Evolutionary conservation across 306 rosid genomes (phyloP).

Genomic region (Canavalia ensiformis): DNA sequence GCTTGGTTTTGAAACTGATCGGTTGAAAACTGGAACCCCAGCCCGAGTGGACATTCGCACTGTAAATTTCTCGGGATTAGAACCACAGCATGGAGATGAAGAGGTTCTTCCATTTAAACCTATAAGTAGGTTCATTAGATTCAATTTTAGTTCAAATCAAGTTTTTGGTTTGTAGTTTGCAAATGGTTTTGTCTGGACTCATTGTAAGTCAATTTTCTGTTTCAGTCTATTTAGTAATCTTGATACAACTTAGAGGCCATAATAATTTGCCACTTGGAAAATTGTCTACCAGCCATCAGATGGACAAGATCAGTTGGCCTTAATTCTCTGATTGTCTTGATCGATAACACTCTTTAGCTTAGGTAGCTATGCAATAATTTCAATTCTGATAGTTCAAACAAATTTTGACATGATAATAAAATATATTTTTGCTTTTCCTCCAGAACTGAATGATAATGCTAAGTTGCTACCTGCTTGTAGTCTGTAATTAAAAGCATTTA

Average conservation of each 20-base stretch:
- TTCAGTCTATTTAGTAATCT: slow-evolving; percentile 37
- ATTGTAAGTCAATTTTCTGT: slow-evolving; percentile 16
- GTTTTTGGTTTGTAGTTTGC: slow-evolving; percentile 48
- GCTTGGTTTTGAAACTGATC: slow-evolving; percentile 92
- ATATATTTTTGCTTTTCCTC: slow-evolving; percentile 37
- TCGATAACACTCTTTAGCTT: slow-evolving; percentile 5
- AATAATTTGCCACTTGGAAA: slow-evolving; percentile 40
- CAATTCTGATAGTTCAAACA: slow-evolving; percentile 3
- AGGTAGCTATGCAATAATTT: slow-evolving; percentile 18
- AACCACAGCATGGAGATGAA: slow-evolving; percentile 93
- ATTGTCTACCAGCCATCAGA: slow-evolving; percentile 37
- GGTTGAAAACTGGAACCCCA: slow-evolving; percentile 96
- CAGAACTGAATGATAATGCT: slow-evolving; percentile 34
- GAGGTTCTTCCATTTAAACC: slow-evolving; percentile 85
- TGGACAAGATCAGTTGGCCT: slow-evolving; percentile 12
- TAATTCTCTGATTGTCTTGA: slow-evolving; percentile 30
- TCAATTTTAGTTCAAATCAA: slow-evolving; percentile 43
- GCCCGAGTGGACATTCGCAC: slow-evolving; percentile 93
- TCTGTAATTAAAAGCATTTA: slow-evolving; percentile 18
- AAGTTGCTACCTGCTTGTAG: slow-evolving; percentile 14
- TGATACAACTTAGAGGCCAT: slow-evolving; percentile 33
- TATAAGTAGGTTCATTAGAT: slow-evolving; percentile 67
- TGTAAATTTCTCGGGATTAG: slow-evolving; percentile 83
- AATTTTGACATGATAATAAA: slow-evolving; percentile 25
- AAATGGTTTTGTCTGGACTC: slow-evolving; percentile 39